These are phyloP conservation scores for Penicillium glabrum DNA, from an alignment of 2,329 filamentous ascomycete species.

Conservation along the genomic window DNA sequence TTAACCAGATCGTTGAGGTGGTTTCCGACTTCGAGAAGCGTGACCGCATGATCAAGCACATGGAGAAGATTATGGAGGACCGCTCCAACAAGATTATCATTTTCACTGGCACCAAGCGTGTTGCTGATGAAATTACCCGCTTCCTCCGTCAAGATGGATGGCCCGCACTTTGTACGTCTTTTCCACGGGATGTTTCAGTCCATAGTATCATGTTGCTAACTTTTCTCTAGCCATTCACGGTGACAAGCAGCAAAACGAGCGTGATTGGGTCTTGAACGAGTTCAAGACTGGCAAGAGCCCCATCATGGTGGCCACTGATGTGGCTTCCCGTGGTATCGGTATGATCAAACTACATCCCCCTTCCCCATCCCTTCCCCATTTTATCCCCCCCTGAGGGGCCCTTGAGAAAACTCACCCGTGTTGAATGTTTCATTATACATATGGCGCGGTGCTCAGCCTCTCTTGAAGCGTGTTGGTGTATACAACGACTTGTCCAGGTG, in stretches of 20 bases:
- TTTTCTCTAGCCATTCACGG: conserved; percentile 78
- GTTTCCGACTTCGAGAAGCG: conserved; percentile 97
- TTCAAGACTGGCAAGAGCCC: conserved; percentile 99
- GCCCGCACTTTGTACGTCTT: conserved; percentile 83
- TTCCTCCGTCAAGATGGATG: conserved; percentile 97
- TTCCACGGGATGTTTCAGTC: not conserved
- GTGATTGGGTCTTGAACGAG: conserved; percentile 98
- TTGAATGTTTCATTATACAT: conserved; percentile 58
- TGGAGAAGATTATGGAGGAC: conserved; percentile 97
- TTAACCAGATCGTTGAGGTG: conserved; percentile 96
- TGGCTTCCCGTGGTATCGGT: conserved; percentile 99
- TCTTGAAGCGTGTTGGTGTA: conserved; percentile 83
- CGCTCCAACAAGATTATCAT: conserved; percentile 93
- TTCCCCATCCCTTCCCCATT: conserved; percentile 33
- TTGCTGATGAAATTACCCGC: conserved; percentile 95
- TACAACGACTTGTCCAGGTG: conserved; percentile 92
- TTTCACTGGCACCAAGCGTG: conserved; percentile 83
- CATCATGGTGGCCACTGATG: conserved; percentile 99
- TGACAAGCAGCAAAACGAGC: conserved; percentile 99
- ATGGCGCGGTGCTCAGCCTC: conserved; percentile 79
- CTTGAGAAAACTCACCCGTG: conserved; percentile 44
- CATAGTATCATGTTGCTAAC: conserved; percentile 37
- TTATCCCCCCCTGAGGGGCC: conserved; percentile 31
- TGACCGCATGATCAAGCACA: conserved; percentile 93
- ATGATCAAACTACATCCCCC: conserved; percentile 70